Conservation (phyloP, 1,139 yeast genomes). For the Yamadazyma oceani region DNA sequence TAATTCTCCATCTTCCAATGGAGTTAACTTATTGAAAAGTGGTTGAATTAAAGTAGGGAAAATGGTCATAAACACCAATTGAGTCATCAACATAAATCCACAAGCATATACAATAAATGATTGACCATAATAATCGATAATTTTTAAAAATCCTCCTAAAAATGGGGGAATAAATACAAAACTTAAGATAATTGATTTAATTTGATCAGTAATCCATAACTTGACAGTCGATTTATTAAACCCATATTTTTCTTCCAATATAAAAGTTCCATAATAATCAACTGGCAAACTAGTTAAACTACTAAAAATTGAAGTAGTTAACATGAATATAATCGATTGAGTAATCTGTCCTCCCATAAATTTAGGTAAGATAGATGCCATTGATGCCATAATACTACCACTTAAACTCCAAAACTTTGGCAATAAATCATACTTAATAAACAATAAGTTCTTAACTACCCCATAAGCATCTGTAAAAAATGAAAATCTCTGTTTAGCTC, state of each 20-base stretch:
- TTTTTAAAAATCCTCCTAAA: conserved; percentile 72
- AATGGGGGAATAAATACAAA: conserved; percentile 70
- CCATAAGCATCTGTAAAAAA: conserved; percentile 54
- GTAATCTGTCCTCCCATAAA: conserved; percentile 56
- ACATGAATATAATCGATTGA: conserved; percentile 66
- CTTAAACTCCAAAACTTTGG: conserved; percentile 70
- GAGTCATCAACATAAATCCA: conserved; percentile 67
- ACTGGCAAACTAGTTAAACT: conserved; percentile 63
- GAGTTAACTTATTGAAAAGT: conserved; percentile 84
- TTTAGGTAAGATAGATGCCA: conserved; percentile 38
- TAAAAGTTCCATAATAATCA: conserved; percentile 75
- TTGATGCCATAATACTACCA: conserved; percentile 36
- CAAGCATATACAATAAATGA: conserved; percentile 78
- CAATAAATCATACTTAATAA: conserved; percentile 60
- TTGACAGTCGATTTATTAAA: conserved; percentile 80
- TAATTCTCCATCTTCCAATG: conserved; percentile 87
- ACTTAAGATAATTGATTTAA: conserved; percentile 59
- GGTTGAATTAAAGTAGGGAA: conserved; percentile 88
- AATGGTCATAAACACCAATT: conserved; percentile 69
- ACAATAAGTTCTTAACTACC: conserved; percentile 55
- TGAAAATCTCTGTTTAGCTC: conserved; percentile 77
- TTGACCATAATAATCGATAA: conserved; percentile 77
- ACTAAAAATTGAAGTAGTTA: conserved; percentile 43
- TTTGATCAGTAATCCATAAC: conserved; percentile 69
- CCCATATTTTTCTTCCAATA: conserved; percentile 88